Evolutionary conservation across 306 rosid species (phyloP), one percentile per base, ranked within the genome.

Genomic region (Castanea sativa): DNA sequence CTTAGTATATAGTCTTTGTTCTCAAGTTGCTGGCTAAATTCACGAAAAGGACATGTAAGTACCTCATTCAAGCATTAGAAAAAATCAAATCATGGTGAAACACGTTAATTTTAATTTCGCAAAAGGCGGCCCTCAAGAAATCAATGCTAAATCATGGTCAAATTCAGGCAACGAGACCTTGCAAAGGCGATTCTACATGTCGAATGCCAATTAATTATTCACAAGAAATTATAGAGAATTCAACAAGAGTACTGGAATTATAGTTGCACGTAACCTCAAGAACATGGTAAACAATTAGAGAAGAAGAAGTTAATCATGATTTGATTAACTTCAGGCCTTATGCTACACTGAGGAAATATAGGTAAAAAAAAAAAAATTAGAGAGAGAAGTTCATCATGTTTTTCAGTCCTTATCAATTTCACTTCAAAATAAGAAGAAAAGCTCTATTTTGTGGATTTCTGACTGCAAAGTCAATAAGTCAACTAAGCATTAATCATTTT

Each of bases 311-410:
- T 41, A 41, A 41, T 41, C 45, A 41, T 41, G 45, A 41, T 41
- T 41, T 41, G 45, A 41, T 41, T 41, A 41, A 41, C 12, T 8
- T 41, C 45, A 41, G 45, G 45, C 45, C 45, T 41, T 57, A 57
- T 9, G 63, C 63, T n/a, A 57, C 63, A 2, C 11, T 11, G 27
- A 57, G 14, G 21, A 57, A n/a, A 57, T 20, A 20, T 49, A 49
- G 3, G 5, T 20, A 0, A 21, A 20, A 57, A 6, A n/a, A 7
- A 2, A n/a, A 1, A 1, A 5, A 6, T 5, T 0, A 12, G 20
- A 5, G 25, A 56, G 61, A 57, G 14, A 57, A 49, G 16, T 12
- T 20, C 21, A 20, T 57, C 13, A 57, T 4, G 16, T 49, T 21
- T 57, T 57, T 57, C 63, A 19, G 63, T 29, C 25, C 63, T 20